These are phyloP conservation scores for Mycena pura DNA, from an alignment of 768 basidiomycete species.

Conservation along the genomic window DNA sequence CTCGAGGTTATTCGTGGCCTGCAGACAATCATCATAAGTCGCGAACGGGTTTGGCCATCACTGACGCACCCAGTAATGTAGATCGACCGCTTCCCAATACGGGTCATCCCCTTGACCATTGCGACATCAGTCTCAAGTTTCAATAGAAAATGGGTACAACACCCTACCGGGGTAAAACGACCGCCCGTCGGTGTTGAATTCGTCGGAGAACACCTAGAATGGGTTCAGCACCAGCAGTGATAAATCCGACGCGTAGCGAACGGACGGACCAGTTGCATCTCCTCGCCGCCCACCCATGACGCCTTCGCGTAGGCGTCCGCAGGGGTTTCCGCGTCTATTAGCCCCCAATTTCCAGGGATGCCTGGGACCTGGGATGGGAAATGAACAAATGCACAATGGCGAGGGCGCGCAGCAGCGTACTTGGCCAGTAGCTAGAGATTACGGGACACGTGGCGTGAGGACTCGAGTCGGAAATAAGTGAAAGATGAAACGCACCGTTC, in stretches of 20 bases:
- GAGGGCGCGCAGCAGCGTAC: slow-evolving; percentile 33
- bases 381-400: slow-evolving; percentile 37
- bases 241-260: background rate
- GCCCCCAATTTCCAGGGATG: slow-evolving; percentile 49
- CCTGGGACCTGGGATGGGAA: slow-evolving; percentile 12
- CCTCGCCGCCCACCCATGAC: slow-evolving; percentile 50
- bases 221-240: background rate
- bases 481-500: slow-evolving; percentile 25
- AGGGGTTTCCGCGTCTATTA: slow-evolving; percentile 67
- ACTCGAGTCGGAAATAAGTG: background rate
- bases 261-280: slow-evolving; percentile 51
- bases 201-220: slow-evolving; percentile 57
- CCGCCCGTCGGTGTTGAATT: slow-evolving; percentile 65
- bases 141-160: background rate
- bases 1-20: slow-evolving; percentile 23
- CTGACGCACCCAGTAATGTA: slow-evolving; percentile 13
- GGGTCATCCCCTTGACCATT: slow-evolving; percentile 11
- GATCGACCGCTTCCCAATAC: slow-evolving; percentile 14
- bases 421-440: slow-evolving; percentile 21
- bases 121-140: background rate
- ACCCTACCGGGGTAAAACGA: slow-evolving; percentile 58
- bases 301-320: slow-evolving; percentile 39
- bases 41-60: background rate
- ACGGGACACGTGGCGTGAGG: too few species aligned
- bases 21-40: background rate